Base-by-base conservation (phyloP, 2,329 filamentous ascomycete species). In the Fusarium compactum region DNA sequence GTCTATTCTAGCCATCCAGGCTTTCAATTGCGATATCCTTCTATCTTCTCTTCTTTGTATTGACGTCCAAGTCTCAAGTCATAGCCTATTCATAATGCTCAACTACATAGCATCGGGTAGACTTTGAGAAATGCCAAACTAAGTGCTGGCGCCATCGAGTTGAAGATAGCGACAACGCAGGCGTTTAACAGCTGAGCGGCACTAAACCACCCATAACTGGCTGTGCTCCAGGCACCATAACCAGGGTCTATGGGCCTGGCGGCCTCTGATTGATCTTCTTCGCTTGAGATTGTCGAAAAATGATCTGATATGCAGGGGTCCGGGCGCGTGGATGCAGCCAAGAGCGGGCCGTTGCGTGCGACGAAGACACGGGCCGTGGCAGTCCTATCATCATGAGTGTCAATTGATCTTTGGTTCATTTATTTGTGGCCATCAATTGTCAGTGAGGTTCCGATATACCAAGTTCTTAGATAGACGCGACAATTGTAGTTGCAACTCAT, bases 221-320 rank as follows among this genome's bases (percentile, higher is more conserved):
- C 55, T 58, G 55, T 43, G 24, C 18, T 32, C 47, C 14, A 58
- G 46, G 32, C 32, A 54, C 6, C 32, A 6, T 3, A 6, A 43
- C 25, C 12, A 22, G 46, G 55, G 32, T 52, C n/a, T 20, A 8
- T 7, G 6, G 8, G n/a, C 8, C 40, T 30, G 32, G 54, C 30
- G 45, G 45, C 54, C 45, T 58, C 46, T 53, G 25, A 18, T 58
- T 43, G 22, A 32, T 14, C 2, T 41, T 55, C 6, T 20, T 43
- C 4, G 5, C n/a, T n/a, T 18, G 25, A 22, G 29, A 58, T 24
- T 30, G 51, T 25, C 48, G 27, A 22, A 30, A 58, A 41, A 34
- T 43, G 48, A 58, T 25, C 20, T 51, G 22, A 15, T 25, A 15
- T 38, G 22, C 48, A 58, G 38, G 48, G 55, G 48, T 55, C 18